Percentiles rank a stretch among this genome's conserved stretches.
phyloP scores from a whole-genome alignment of 2,329 filamentous ascomycete species.

The Mycosphaerella sp. region DNA sequence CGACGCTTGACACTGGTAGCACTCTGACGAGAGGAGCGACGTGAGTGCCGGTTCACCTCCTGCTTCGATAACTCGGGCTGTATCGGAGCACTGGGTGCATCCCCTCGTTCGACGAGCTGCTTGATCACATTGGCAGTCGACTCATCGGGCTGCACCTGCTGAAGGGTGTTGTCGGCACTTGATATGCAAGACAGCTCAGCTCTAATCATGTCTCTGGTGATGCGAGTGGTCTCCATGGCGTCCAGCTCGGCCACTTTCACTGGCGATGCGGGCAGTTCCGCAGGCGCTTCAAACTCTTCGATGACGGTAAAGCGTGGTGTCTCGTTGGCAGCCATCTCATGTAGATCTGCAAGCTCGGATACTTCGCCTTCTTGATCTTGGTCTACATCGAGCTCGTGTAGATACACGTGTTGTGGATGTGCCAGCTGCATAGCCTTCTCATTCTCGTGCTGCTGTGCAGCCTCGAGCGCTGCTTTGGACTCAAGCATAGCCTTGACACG shows the following conservation, averaged over 20 bases:
- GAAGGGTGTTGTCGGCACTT: constrained; percentile 19
- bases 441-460: constrained; percentile 19
- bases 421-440: constrained; percentile 17
- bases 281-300: constrained; percentile 32
- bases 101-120: constrained; percentile 13
- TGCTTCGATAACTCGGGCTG: not conserved
- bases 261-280: constrained; percentile 34
- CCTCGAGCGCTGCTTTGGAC: constrained; percentile 33
- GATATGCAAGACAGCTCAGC: constrained; percentile 31
- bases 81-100: not conserved
- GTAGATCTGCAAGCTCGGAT: constrained; percentile 24
- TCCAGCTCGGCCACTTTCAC: constrained; percentile 30
- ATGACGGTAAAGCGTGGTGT: constrained; percentile 30
- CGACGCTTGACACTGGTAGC: constrained; percentile 8
- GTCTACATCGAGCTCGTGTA: constrained; percentile 20
- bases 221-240: constrained; percentile 22
- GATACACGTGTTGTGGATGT: constrained; percentile 13
- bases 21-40: constrained; percentile 12
- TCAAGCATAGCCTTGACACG: constrained; percentile 41
- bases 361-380: constrained; percentile 17
- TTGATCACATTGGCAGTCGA: constrained; percentile 18
- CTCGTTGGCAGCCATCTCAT: constrained; percentile 32
- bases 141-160: constrained; percentile 18
- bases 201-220: constrained; percentile 35
- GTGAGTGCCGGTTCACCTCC: constrained; percentile 5